phyloP scores from a whole-genome alignment of 2,329 filamentous ascomycete species.

The Fusarium nurragi region DNA sequence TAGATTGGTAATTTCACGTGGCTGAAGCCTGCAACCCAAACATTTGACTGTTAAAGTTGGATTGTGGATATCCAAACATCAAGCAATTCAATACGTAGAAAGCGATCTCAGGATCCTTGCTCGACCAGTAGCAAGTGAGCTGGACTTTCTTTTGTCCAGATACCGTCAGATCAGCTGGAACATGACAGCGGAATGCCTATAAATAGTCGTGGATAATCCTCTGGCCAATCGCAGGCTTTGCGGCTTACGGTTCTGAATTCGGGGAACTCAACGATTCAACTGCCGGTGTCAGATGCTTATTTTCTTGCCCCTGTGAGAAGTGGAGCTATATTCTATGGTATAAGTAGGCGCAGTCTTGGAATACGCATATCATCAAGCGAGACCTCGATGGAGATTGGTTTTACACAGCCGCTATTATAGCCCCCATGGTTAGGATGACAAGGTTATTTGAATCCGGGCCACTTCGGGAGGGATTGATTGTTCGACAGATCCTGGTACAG shows the following conservation, averaged over 20 bases:
- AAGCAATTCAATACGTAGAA: too few species aligned
- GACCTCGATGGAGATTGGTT: background rate
- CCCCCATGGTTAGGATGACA: background rate
- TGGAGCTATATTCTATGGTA: background rate
- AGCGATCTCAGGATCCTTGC: too few species aligned
- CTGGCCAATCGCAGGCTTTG: background rate
- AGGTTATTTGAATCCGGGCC: background rate
- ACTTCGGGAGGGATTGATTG: background rate
- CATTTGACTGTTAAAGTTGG: too few species aligned
- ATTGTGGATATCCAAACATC: too few species aligned
- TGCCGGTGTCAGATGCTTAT: constrained; percentile 2
- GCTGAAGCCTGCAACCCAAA: too few species aligned
- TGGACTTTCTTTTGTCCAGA: too few species aligned
- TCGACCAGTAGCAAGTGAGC: too few species aligned
- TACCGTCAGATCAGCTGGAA: too few species aligned
- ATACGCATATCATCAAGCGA: background rate
- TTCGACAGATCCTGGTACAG: background rate
- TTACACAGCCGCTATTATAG: background rate
- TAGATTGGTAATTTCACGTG: too few species aligned
- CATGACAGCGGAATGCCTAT: too few species aligned
- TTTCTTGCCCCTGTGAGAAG: background rate
- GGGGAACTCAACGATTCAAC: background rate
- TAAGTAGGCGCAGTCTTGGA: too few species aligned
- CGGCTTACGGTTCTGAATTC: background rate
- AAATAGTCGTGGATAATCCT: background rate